Base-by-base conservation (phyloP, 2,329 filamentous ascomycete species). In the Neophaeococcomyces aloes region DNA sequence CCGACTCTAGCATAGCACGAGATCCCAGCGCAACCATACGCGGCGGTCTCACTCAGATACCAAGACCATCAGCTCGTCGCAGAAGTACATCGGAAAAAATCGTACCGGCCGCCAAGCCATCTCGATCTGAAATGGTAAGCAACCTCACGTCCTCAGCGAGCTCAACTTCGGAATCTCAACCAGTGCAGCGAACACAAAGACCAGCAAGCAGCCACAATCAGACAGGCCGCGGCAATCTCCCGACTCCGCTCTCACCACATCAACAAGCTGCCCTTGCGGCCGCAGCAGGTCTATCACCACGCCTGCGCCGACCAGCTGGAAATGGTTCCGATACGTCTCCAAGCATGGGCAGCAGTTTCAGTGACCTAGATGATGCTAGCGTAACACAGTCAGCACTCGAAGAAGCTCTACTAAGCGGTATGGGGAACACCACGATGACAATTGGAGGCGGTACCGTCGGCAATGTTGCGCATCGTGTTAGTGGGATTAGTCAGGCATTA, bases 321-420 rank as follows among this genome's bases (percentile, higher is more conserved):
- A 56, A 61, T 32, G 60, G 67, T 10, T 76, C 71, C 44, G 72
- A 76, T 47, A 72, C 72, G 10, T 74, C 71, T 7, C 74, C 74
- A 2, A 77, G 74, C 49, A 78, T 78, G 72, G 78, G 77, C 0
- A 79, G 76, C 49, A 79, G 75, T 44, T 81, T 80, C 53, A 79
- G 75, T 51, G 78, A 81, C 57, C 62, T 81, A 29, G 78, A 81
- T 56, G 75, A 75, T 74, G 69, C 76, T 6, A 78, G 76, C 48
- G 73, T 81, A 17, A 79, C 77, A 40, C 75, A 79, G 54, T 78
- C 74, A 11, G 78, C 78, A 2, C 62, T 81, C 19, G 77, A 81
- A 54, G 78, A 81, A 52, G 77, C 76, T 4, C 60, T 80, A 32
- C 59, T 79, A 50, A 79, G 75, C 53, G 76, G 78, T 44, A 78